Base-by-base conservation (phyloP, 2,329 filamentous ascomycete species). In the Talaromyces albobiverticillius region DNA sequence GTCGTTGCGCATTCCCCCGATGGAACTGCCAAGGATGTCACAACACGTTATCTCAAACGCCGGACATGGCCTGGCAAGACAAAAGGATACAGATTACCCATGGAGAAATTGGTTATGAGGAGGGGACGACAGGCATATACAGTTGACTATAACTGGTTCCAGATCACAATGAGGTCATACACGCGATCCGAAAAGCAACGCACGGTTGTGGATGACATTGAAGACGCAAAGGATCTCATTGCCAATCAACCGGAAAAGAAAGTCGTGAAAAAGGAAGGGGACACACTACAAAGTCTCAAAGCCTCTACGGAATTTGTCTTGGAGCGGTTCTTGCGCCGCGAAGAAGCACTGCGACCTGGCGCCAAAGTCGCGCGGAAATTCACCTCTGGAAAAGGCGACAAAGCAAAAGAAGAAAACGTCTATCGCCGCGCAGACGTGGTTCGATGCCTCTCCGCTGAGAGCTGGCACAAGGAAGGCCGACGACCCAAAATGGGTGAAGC, bases 391-490 rank as follows among this genome's bases (percentile, higher is more conserved):
- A 96, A 93, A 70, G 88, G 86, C 13, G 83, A 84, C 42, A 87
- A 86, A 45, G 74, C 81, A 2, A 87, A 87, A 42, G 83, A 89
- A 55, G 90, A 96, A 67, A 85, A 89, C 1, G 90, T 97, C 0
- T 97, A 85, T 66, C 80, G 80, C 1, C 85, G 93, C 31, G 81
- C 82, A 51, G 92, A 97, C 60, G 84, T 97, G 0, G 84, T 92
- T 2, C 79, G 82, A 36, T 95, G 95, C 68, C 92, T 96, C 70
- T 95, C 90, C 25, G 88, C 89, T 1, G 94, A 99, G 68, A 96
- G 90, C 1, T 99, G 94, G 94, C 94, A 97, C 68, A 96, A 96
- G 68, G 93, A 96, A 76, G 94, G 94, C 0, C 83, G 93, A 10
- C 87, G 85, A 23, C 85, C 94, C 3, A 80, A 82, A 23, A 66